Percentiles rank a stretch among this genome's conserved stretches.
Evolutionary conservation across 441 rosid species (phyloP).

Genomic region (Viola pubescens): DNA sequence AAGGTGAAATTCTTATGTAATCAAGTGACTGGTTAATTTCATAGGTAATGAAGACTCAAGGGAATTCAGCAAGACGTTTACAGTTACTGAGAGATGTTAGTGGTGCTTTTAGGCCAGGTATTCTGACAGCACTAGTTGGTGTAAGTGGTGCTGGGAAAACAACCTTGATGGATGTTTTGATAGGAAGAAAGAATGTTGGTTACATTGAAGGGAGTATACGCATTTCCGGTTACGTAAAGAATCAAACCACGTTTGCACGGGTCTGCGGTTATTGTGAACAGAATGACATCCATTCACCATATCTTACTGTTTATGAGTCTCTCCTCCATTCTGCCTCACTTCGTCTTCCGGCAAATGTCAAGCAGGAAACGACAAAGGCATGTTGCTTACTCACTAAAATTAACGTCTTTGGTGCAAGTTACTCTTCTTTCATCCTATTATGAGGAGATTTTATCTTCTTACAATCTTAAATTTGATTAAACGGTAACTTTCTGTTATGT

Average conservation of each 20-base stretch:
- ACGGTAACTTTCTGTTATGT: no score
- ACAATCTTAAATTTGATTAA: not conserved
- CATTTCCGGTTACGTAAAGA: conserved; percentile 66
- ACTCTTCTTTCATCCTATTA: not conserved
- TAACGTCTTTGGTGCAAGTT: not conserved
- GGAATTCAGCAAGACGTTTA: conserved; percentile 37
- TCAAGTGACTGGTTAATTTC: not conserved
- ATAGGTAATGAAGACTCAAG: conserved; percentile 66
- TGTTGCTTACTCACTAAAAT: not conserved
- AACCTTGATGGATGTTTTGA: conserved; percentile 69
- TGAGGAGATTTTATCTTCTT: not conserved
- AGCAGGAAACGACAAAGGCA: conserved; percentile 41
- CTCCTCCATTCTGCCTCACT: conserved; percentile 67
- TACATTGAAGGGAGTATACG: conserved; percentile 55
- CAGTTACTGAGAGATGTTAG: conserved; percentile 53
- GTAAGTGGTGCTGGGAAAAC: conserved; percentile 42
- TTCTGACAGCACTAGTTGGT: no score
- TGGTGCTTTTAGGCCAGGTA: conserved; percentile 67
- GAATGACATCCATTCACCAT: conserved; percentile 19
- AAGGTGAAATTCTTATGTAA: not conserved
- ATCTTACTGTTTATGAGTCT: conserved; percentile 59
- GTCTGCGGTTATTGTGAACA: conserved; percentile 68
- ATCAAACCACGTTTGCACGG: conserved; percentile 66
- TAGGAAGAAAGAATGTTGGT: conserved; percentile 70
- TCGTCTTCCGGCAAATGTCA: conserved; percentile 52